Evolutionary conservation across 768 basidiomycete species (phyloP).

Genomic region (Tricholoma flavovirens): DNA sequence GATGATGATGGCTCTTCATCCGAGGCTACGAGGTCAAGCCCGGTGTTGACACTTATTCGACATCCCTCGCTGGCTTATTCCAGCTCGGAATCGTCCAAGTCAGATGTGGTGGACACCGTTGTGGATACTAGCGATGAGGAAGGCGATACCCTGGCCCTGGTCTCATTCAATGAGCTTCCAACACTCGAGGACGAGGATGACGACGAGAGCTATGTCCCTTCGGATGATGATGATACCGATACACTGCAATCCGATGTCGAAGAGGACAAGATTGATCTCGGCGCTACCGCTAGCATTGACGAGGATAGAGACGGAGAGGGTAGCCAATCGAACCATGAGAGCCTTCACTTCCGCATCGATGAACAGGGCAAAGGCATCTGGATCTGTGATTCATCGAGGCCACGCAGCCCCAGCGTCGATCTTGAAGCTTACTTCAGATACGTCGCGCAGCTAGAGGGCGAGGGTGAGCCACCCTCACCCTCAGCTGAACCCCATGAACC

Average conservation of each 20-base stretch:
- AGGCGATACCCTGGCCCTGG: neutral
- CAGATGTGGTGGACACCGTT: neutral
- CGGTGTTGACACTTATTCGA: neutral
- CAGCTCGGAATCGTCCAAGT: neutral
- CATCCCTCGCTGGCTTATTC: neutral
- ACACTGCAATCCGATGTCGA: neutral
- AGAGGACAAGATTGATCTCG: neutral
- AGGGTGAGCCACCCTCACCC: too few species aligned
- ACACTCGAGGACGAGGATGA: neutral
- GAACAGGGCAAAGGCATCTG: neutral
- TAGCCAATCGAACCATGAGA: neutral
- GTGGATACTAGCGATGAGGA: neutral
- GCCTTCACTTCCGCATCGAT: neutral
- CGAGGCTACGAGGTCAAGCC: neutral
- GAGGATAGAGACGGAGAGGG: neutral
- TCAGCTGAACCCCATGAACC: neutral
- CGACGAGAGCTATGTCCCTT: neutral
- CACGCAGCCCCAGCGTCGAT: neutral
- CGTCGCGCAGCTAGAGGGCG: neutral
- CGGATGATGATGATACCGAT: neutral
- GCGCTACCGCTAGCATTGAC: neutral
- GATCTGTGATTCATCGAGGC: neutral
- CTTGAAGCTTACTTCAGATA: neutral
- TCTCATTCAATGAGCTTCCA: neutral
- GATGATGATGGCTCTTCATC: neutral